phyloP scores from a whole-genome alignment of 1,284 basidiomycete species.

The Hypsizygus ulmarius region DNA sequence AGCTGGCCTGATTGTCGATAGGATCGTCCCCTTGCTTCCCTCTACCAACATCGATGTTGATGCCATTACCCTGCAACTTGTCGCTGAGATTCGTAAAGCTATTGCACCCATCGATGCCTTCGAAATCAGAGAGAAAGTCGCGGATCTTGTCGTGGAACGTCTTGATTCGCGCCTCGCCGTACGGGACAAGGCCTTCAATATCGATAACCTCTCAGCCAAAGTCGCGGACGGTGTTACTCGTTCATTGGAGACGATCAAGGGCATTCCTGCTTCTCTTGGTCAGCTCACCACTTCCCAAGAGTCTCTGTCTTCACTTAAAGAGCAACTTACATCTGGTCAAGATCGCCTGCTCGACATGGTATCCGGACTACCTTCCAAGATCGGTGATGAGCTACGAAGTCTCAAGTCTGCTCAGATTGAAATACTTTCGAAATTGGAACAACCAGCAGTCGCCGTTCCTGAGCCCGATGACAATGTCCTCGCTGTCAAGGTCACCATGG shows the following conservation, averaged over 20 bases:
- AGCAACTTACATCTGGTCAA: conserved; percentile 35
- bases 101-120: conserved; percentile 76
- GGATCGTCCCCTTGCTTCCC: conserved; percentile 66
- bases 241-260: conserved; percentile 46
- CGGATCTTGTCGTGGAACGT: conserved; percentile 79
- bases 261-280: conserved; percentile 34
- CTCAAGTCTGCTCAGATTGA: conserved; percentile 37
- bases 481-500: conserved; percentile 43
- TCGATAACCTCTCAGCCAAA: conserved; percentile 55
- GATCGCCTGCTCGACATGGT: conserved; percentile 36
- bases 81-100: conserved; percentile 62
- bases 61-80: conserved; percentile 54
- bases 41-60: conserved; percentile 53
- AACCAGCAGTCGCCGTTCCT: conserved; percentile 11
- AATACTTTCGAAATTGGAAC: conserved; percentile 28
- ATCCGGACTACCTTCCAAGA: conserved; percentile 40
- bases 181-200: conserved; percentile 65
- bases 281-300: conserved; percentile 43
- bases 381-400: conserved; percentile 40
- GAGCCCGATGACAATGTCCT: conserved; percentile 26
- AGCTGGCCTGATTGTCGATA: conserved; percentile 72
- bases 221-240: conserved; percentile 52
- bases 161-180: conserved; percentile 75
- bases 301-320: conserved; percentile 35
- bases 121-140: conserved; percentile 81